A percentile compares a stretch with the other conserved stretches of the same genome.
Evolutionary conservation across 108 stramenopile genomes (phyloP).

Genomic region (Conticribra guillardii): DNA sequence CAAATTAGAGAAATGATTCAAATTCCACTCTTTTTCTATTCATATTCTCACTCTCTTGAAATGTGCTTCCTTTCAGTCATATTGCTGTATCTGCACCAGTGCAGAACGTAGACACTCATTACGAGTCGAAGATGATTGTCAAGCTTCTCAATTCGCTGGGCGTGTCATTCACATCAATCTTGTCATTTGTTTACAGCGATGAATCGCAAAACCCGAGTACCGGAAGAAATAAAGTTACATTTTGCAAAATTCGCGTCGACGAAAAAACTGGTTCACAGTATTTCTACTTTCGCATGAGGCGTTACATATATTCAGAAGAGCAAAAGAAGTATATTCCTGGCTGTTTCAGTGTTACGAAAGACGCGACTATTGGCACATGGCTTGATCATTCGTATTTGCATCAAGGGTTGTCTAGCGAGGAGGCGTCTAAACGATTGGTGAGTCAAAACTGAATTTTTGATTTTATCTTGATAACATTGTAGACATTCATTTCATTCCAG

Average conservation of each 20-base stretch:
- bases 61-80: too few species aligned
- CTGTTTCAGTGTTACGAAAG: conserved; percentile 24
- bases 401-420: conserved; percentile 46
- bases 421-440: conserved; percentile 34
- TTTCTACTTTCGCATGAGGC: conserved; percentile 54
- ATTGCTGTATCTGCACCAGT: conserved; percentile 26
- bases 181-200: conserved; percentile 40
- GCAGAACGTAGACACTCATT: conserved; percentile 7
- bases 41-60: too few species aligned
- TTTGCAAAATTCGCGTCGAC: conserved; percentile 40
- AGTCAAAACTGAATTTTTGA: background rate
- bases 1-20: too few species aligned
- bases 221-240: conserved; percentile 18
- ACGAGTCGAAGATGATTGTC: conserved; percentile 19
- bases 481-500: too few species aligned
- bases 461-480: too few species aligned
- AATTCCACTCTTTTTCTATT: too few species aligned
- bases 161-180: conserved; percentile 9
- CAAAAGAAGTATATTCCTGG: conserved; percentile 37
- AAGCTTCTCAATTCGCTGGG: conserved; percentile 6
- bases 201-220: conserved; percentile 5
- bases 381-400: conserved; percentile 20
- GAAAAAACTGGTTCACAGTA: conserved; percentile 37
- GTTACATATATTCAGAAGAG: conserved; percentile 44
- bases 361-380: conserved; percentile 39